Conservation (phyloP, 208 protist species). For the Entamoeba histolytica region DNA sequence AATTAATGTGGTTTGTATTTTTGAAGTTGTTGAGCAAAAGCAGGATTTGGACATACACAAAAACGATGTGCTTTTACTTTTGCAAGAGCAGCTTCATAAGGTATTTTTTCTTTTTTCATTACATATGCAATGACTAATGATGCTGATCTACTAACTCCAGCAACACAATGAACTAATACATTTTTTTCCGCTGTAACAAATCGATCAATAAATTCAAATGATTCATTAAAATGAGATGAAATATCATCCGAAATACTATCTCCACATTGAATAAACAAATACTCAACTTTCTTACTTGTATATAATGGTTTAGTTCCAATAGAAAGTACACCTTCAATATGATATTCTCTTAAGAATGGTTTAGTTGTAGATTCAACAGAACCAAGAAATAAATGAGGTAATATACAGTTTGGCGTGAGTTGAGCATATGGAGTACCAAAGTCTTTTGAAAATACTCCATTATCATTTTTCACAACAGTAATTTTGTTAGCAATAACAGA, state of each 20-base stretch:
- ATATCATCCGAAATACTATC: background rate
- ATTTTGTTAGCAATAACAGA: background rate
- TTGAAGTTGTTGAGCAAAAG: background rate
- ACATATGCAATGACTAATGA: background rate
- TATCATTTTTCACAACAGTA: background rate
- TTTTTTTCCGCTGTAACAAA: background rate
- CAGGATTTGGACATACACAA: background rate
- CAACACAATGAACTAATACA: background rate
- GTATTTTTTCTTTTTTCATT: background rate
- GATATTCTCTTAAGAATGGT: background rate
- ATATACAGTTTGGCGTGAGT: background rate
- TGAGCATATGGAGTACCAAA: background rate
- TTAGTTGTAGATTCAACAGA: background rate
- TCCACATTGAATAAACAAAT: background rate
- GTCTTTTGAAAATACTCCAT: background rate
- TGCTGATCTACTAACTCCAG: background rate
- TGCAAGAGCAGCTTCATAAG: background rate
- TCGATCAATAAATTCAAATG: background rate
- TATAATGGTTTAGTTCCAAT: background rate
- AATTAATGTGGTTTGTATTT: background rate
- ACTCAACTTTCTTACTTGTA: background rate
- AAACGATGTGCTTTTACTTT: background rate
- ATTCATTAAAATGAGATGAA: background rate
- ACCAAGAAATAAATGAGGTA: background rate
- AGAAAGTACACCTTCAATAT: background rate